phyloP scores from a whole-genome alignment of 2,329 filamentous ascomycete genomes.

The Corniculantispora saksenae region DNA sequence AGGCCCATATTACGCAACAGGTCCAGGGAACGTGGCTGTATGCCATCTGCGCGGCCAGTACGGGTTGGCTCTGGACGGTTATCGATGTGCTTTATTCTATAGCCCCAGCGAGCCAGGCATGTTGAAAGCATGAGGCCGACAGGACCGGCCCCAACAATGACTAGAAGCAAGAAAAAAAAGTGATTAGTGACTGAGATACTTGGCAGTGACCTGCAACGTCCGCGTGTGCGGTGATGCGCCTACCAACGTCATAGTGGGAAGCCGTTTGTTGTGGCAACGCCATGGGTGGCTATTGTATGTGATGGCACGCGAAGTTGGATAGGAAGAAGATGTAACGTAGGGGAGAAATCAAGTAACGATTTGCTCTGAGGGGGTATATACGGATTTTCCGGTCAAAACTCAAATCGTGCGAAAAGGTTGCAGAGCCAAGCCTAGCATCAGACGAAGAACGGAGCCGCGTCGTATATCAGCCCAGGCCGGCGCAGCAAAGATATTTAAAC shows the following conservation, averaged over 20 bases:
- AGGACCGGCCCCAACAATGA: constrained; percentile 87
- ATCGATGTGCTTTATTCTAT: constrained; percentile 93
- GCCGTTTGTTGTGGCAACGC: background rate
- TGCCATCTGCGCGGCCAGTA: constrained; percentile 86
- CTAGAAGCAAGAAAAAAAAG: constrained; percentile 45
- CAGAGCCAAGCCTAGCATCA: background rate
- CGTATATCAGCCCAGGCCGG: background rate
- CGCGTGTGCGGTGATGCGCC: constrained; percentile 4
- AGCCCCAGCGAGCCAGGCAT: constrained; percentile 87
- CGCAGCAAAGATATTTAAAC: constrained; percentile 10
- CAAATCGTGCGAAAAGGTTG: background rate
- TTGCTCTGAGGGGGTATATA: background rate
- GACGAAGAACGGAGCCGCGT: background rate
- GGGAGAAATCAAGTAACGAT: background rate
- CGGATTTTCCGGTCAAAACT: background rate
- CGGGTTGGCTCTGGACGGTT: constrained; percentile 81
- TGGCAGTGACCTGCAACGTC: background rate
- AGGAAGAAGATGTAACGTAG: background rate
- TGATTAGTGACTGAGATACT: constrained; percentile 16
- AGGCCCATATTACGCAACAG: constrained; percentile 86
- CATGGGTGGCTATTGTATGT: background rate
- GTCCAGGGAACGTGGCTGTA: constrained; percentile 86
- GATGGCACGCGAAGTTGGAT: background rate
- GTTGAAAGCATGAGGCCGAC: constrained; percentile 86
- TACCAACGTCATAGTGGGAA: constrained; percentile 48